A percentile compares a stretch with the other conserved stretches of the same genome.
Conservation (phyloP, 306 rosid genomes). For the Quercus alba region DNA sequence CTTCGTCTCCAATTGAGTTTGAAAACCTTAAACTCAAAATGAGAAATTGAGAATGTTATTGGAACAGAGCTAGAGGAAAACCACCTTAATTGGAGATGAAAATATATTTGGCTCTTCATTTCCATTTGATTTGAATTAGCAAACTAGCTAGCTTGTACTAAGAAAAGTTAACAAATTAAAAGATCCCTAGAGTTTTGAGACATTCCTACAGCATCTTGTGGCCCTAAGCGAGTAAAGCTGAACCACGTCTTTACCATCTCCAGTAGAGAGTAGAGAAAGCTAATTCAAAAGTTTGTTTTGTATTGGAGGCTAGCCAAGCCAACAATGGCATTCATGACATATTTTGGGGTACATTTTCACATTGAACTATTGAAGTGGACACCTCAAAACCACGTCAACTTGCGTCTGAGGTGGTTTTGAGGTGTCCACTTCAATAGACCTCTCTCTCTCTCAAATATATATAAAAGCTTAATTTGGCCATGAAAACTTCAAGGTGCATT, state of each 20-base stretch:
- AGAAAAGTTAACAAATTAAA: not conserved
- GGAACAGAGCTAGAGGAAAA: not conserved
- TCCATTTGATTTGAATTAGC: not conserved
- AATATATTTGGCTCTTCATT: no score
- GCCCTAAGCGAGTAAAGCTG: slow-evolving; percentile 14
- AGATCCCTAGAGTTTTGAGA: slow-evolving; percentile 10
- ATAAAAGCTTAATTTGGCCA: no score
- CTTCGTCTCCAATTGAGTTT: no score
- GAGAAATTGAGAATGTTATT: not conserved
- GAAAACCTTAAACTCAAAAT: not conserved
- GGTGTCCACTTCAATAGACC: not conserved
- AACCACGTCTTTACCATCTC: slow-evolving; percentile 21
- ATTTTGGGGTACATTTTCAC: not conserved
- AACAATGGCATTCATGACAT: not conserved
- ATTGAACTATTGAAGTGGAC: not conserved
- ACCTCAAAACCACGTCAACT: not conserved
- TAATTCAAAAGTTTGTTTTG: slow-evolving; percentile 24
- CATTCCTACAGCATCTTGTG: slow-evolving; percentile 9
- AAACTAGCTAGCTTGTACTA: not conserved
- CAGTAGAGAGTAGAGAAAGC: not conserved
- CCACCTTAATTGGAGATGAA: no score
- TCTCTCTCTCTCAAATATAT: slow-evolving; percentile 2
- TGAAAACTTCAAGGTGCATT: no score
- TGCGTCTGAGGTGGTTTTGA: not conserved
- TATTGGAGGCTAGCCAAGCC: not conserved